These are phyloP conservation scores for Neurospora terricola DNA, from an alignment of 495 filamentous ascomycete species.

Conservation along the genomic window DNA sequence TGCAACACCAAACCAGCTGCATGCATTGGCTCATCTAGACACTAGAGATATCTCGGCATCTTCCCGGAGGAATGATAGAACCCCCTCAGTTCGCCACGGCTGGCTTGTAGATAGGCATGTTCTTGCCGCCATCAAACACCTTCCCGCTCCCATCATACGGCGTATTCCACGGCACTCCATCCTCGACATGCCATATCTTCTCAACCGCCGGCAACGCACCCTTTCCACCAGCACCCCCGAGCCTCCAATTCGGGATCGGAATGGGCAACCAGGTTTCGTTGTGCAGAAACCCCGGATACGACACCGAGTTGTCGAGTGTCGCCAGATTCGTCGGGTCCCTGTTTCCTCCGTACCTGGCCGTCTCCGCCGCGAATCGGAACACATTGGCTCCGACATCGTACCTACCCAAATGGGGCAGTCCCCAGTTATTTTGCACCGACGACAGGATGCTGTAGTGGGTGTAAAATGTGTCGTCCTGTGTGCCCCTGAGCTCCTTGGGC, in stretches of 20 bases:
- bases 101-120: slow-evolving; percentile 17
- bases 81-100: slow-evolving; percentile 4
- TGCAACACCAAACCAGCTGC: not conserved
- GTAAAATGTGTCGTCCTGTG: slow-evolving; percentile 56
- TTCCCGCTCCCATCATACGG: slow-evolving; percentile 41
- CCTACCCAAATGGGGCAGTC: slow-evolving; percentile 52
- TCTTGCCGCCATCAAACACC: slow-evolving; percentile 30
- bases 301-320: slow-evolving; percentile 53
- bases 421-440: slow-evolving; percentile 58
- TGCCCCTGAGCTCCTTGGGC: slow-evolving; percentile 44
- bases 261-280: slow-evolving; percentile 20
- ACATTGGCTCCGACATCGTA: slow-evolving; percentile 67
- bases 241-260: slow-evolving; percentile 34
- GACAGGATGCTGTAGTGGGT: slow-evolving; percentile 62
- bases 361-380: slow-evolving; percentile 49
- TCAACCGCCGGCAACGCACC: slow-evolving; percentile 23
- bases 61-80: not conserved
- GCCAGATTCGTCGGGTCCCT: slow-evolving; percentile 45
- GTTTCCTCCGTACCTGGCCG: slow-evolving; percentile 48
- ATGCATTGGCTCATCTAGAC: not conserved
- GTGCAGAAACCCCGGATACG: slow-evolving; percentile 49
- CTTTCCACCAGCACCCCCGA: slow-evolving; percentile 34
- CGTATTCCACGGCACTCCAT: slow-evolving; percentile 11
- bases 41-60: not conserved
- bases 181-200: slow-evolving; percentile 17